Evolutionary conservation across 2,329 filamentous ascomycete species (phyloP).

Genomic region (Penicillium sp.): DNA sequence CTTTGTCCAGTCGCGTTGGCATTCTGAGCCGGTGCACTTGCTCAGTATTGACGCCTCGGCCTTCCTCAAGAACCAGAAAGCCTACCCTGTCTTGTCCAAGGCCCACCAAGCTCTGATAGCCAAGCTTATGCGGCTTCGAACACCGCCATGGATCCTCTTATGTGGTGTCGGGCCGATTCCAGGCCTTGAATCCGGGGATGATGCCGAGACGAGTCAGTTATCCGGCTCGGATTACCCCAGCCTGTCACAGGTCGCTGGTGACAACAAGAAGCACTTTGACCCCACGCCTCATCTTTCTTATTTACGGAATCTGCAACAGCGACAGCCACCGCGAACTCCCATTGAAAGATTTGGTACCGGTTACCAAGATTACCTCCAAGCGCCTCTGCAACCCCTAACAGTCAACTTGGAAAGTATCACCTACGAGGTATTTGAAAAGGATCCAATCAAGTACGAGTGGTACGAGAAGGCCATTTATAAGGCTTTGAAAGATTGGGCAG

Average conservation of each 20-base stretch:
- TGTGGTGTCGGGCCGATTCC: slow-evolving; percentile 58
- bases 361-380: slow-evolving; percentile 93
- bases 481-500: slow-evolving; percentile 77
- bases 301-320: slow-evolving; percentile 77
- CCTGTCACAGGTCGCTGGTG: slow-evolving; percentile 63
- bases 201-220: slow-evolving; percentile 15
- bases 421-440: slow-evolving; percentile 97
- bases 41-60: slow-evolving; percentile 53
- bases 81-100: slow-evolving; percentile 59
- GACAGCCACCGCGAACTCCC: slow-evolving; percentile 66
- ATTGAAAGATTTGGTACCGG: slow-evolving; percentile 68
- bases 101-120: slow-evolving; percentile 58
- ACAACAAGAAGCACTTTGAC: slow-evolving; percentile 54
- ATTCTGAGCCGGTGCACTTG: slow-evolving; percentile 61
- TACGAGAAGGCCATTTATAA: slow-evolving; percentile 83
- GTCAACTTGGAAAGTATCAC: slow-evolving; percentile 97
- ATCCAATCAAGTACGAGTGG: slow-evolving; percentile 96
- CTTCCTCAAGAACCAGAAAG: slow-evolving; percentile 60
- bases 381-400: slow-evolving; percentile 87
- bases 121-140: slow-evolving; percentile 57
- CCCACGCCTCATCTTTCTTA: slow-evolving; percentile 72
- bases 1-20: slow-evolving; percentile 60
- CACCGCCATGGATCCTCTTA: slow-evolving; percentile 60
- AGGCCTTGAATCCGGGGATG: slow-evolving; percentile 39
- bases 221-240: slow-evolving; percentile 60